Conservation (phyloP, 768 basidiomycete species). For the Mycena rebaudengoi region DNA sequence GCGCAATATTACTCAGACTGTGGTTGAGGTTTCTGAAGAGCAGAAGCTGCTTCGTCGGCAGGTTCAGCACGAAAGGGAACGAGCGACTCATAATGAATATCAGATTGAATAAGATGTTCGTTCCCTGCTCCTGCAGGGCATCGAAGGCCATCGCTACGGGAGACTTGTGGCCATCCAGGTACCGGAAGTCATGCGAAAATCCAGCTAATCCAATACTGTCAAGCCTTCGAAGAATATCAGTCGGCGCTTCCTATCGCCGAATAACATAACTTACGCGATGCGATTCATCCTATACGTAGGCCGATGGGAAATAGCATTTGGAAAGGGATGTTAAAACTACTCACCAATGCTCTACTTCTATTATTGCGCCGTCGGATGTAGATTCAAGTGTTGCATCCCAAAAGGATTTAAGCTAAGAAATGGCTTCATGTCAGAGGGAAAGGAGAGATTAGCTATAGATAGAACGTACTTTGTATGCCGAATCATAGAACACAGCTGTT, state of each 20-base stretch:
- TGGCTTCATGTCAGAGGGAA: background rate
- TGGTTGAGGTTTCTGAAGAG: conserved; percentile 35
- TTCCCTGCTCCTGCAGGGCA: background rate
- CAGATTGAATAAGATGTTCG: background rate
- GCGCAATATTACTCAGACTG: conserved; percentile 43
- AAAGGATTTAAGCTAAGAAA: conserved; percentile 13
- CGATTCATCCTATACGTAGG: conserved; percentile 21
- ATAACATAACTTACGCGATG: conserved; percentile 4
- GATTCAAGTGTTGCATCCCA: conserved; percentile 27
- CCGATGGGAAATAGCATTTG: background rate
- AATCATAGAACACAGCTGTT: conserved; percentile 49
- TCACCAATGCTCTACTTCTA: conserved; percentile 28
- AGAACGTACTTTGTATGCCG: conserved; percentile 47
- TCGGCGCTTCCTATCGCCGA: background rate
- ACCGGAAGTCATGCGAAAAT: conserved; percentile 53
- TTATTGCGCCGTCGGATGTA: conserved; percentile 9
- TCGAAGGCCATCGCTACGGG: conserved; percentile 20
- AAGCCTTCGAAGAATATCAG: conserved; percentile 22
- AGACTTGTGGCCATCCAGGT: conserved; percentile 41
- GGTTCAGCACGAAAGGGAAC: conserved; percentile 39
- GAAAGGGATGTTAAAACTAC: background rate
- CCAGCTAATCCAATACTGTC: conserved; percentile 50
- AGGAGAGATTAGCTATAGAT: no score
- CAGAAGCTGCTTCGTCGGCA: conserved; percentile 40
- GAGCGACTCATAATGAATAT: conserved; percentile 34